phyloP scores from a whole-genome alignment of 164 flowering plant species.

The Magnolia sinica region DNA sequence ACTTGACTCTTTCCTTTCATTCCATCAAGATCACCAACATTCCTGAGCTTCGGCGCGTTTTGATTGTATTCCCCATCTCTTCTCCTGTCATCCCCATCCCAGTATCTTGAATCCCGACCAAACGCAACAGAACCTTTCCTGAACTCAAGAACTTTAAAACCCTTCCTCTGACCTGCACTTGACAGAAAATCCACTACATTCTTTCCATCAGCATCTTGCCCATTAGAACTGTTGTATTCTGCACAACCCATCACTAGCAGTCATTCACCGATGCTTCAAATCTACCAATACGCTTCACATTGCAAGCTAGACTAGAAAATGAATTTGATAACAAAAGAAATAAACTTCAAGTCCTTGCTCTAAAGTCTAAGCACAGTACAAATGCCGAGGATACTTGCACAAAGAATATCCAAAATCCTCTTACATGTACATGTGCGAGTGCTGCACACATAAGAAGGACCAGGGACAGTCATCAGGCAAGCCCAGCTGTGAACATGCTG shows the following conservation, averaged over 20 bases:
- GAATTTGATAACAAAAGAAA: no score
- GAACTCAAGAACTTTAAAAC: conserved; percentile 52
- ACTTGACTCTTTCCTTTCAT: neutral
- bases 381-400: neutral
- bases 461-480: neutral
- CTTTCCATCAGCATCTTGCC: conserved; percentile 42
- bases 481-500: neutral
- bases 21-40: conserved; percentile 16
- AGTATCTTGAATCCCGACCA: conserved; percentile 88
- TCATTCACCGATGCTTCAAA: neutral
- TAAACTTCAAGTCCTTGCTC: no score
- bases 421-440: neutral
- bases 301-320: no score
- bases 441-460: neutral
- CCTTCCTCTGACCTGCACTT: conserved; percentile 54
- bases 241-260: conserved; percentile 26
- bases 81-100: conserved; percentile 95
- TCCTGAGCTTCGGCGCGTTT: conserved; percentile 38
- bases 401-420: neutral
- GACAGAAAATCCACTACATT: conserved; percentile 56
- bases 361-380: neutral
- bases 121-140: conserved; percentile 61
- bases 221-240: conserved; percentile 35
- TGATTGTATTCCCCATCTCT: conserved; percentile 86
- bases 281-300: no score